Evolutionary conservation across 805 yeast species (phyloP), one percentile per base, ranked within the genome.

Genomic region (Sugiyamaella lignohabitans): DNA sequence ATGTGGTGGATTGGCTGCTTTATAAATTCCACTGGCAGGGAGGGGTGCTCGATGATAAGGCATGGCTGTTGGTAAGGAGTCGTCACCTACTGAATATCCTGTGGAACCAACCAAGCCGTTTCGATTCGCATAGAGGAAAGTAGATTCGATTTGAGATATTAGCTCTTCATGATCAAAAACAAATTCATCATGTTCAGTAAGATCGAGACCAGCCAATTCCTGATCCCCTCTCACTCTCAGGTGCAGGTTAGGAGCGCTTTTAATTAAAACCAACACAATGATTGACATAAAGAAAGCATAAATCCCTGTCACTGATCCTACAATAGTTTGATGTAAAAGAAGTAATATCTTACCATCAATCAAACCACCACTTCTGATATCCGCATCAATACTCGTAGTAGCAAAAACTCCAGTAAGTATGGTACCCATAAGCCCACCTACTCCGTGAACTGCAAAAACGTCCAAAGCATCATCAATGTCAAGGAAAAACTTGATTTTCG

Each of bases 401-500:
- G 98, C 95, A 65, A 91, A 91, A 53, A 91, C 72, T 62, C 96
- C 98, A 20, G 97, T 91, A 65, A 88, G 65, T 19, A 84, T 70
- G 22, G 84, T 79, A 41, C 96, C 96, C 54, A 77, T 70, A 59
- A 81, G 73, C 44, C 95, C 96, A 63, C 96, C 96, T 53, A 87
- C 80, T 59, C 94, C 96, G 66, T 88, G 96, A 50, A 87, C 70
- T 23, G 95, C 87, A 70, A 85, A 91, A 42, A 88, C 95, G 66
- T 89, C 97, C 74, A 89, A 75, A 70, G 96, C 96, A 65, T 91
- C 98, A 66, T 91, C 98, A 54, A 91, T 84, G 47, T 75, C 76
- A 52, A 91, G 63, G 49, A 78, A 46, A 55, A 73, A 69, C 72
- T 89, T 88, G 57, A 87, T 64, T 66, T 86, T 94, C 52, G 87